These are phyloP conservation scores for Afroboletus lepidellus DNA, from an alignment of 1,284 basidiomycete species.

Conservation along the genomic window DNA sequence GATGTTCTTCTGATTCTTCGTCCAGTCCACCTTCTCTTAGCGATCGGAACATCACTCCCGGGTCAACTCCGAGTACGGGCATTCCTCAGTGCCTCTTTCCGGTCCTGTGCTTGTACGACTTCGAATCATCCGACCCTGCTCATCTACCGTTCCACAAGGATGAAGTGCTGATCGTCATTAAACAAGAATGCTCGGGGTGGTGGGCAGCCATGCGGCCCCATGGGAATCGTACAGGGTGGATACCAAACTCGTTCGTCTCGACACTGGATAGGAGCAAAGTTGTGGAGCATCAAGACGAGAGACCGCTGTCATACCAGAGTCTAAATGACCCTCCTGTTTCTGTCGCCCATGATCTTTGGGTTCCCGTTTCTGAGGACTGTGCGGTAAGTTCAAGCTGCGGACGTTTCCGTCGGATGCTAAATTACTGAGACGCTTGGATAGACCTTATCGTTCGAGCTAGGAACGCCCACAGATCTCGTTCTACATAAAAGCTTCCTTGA, in stretches of 20 bases:
- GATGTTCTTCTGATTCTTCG: conserved; percentile 12
- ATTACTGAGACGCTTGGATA: conserved; percentile 11
- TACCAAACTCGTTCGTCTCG: conserved; percentile 59
- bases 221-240: conserved; percentile 62
- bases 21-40: conserved; percentile 34
- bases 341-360: conserved; percentile 17
- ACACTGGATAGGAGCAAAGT: conserved; percentile 30
- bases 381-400: no score
- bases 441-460: conserved; percentile 17
- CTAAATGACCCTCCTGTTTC: conserved; percentile 10
- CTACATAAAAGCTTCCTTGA: conserved; percentile 10
- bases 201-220: conserved; percentile 70
- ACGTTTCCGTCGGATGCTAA: not conserved
- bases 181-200: conserved; percentile 72
- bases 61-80: conserved; percentile 31
- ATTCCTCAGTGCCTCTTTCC: conserved; percentile 36
- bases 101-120: conserved; percentile 67
- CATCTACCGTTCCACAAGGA: conserved; percentile 62
- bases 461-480: conserved; percentile 23
- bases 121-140: conserved; percentile 55
- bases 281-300: conserved; percentile 10
- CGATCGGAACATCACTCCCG: conserved; percentile 28
- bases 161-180: conserved; percentile 66
- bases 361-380: conserved; percentile 21
- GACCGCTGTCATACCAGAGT: not conserved